These are phyloP conservation scores for Sistotremastrum niveocremeum DNA, from an alignment of 768 basidiomycete genomes.

Conservation along the genomic window DNA sequence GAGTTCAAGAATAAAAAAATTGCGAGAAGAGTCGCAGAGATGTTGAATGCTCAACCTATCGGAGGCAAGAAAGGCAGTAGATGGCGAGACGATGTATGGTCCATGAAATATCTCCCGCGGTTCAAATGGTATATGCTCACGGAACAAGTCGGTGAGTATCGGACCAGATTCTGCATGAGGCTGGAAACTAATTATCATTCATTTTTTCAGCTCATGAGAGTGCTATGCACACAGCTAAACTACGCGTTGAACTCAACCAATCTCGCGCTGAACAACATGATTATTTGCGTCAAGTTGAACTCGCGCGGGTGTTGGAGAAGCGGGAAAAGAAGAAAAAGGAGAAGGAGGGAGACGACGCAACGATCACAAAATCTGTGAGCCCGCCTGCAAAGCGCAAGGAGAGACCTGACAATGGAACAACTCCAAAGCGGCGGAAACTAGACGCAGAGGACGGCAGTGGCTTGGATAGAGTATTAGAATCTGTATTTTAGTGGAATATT, in stretches of 20 bases:
- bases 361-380: neutral
- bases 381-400: no score
- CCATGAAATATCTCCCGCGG: slow-evolving; percentile 95
- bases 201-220: slow-evolving; percentile 70
- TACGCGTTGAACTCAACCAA: slow-evolving; percentile 85
- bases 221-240: slow-evolving; percentile 71
- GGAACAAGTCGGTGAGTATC: slow-evolving; percentile 84
- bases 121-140: slow-evolving; percentile 99
- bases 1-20: slow-evolving; percentile 93
- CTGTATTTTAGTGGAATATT: no score
- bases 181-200: slow-evolving; percentile 4
- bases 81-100: slow-evolving; percentile 98
- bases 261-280: slow-evolving; percentile 82
- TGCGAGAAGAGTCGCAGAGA: slow-evolving; percentile 79
- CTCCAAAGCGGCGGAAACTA: no score
- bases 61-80: slow-evolving; percentile 84
- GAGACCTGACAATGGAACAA: no score
- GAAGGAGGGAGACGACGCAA: slow-evolving; percentile 6
- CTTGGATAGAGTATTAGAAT: no score
- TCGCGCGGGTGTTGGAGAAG: slow-evolving; percentile 75
- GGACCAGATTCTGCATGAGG: neutral
- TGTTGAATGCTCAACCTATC: slow-evolving; percentile 93
- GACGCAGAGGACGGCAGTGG: no score
- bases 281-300: slow-evolving; percentile 88
- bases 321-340: slow-evolving; percentile 38